These are phyloP conservation scores for Phytophthora nicotianae DNA, from an alignment of 352 stramenopile genomes.

Conservation along the genomic window DNA sequence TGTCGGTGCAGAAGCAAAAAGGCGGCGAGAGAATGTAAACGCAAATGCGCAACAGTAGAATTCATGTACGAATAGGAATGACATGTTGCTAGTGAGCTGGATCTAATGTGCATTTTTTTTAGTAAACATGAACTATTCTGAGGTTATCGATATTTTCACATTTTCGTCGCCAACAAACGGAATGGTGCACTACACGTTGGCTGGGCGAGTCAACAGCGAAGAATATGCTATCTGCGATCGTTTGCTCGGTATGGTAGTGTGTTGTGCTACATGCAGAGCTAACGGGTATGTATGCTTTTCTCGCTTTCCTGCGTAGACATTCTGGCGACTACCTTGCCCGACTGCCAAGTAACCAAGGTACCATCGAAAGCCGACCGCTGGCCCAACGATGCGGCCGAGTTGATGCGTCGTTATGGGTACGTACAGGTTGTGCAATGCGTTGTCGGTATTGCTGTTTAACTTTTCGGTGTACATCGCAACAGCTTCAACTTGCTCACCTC, in stretches of 20 bases:
- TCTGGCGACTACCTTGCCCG: conserved; percentile 49
- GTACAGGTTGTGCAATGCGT: conserved; percentile 2
- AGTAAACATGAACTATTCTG: too few species aligned
- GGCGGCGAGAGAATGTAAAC: conserved; percentile 34
- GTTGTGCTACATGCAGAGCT: not conserved
- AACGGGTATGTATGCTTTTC: not conserved
- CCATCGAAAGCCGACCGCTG: conserved; percentile 52
- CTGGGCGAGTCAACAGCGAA: conserved; percentile 67
- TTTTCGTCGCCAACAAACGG: not conserved
- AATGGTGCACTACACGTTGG: conserved; percentile 73
- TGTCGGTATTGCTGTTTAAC: conserved; percentile 7
- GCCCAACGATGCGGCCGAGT: conserved; percentile 45
- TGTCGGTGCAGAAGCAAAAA: conserved; percentile 66
- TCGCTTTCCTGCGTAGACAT: conserved; percentile 47
- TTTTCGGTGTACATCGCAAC: conserved; percentile 1
- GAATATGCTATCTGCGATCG: conserved; percentile 80
- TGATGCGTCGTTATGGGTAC: conserved; percentile 58
- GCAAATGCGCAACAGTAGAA: conserved; percentile 24
- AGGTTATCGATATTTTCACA: not conserved
- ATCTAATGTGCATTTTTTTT: too few species aligned
- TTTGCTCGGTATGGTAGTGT: conserved; percentile 50
- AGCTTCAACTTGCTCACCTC: conserved; percentile 46
- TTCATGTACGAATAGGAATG: not conserved
- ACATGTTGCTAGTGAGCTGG: not conserved
- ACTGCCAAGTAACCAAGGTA: conserved; percentile 63